Conservation (phyloP, 768 basidiomycete genomes). For the Tubosaeta sp. region DNA sequence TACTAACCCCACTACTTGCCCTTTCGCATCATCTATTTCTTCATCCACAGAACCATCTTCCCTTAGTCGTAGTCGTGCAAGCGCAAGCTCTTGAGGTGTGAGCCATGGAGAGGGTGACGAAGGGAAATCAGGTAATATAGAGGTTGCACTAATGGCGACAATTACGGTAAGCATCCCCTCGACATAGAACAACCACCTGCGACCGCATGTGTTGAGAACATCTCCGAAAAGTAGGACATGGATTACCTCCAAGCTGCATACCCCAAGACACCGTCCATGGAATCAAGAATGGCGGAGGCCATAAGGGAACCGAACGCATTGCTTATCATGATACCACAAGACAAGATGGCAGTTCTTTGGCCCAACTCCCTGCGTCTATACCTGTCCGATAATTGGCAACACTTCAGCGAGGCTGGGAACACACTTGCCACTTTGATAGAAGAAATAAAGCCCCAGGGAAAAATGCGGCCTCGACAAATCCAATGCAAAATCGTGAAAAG, state of each 20-base stretch:
- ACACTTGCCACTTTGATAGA: slow-evolving; percentile 33
- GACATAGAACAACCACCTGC: slow-evolving; percentile 70
- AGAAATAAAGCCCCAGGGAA: slow-evolving; percentile 58
- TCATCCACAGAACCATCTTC: slow-evolving; percentile 62
- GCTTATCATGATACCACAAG: slow-evolving; percentile 69
- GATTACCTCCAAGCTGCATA: slow-evolving; percentile 68
- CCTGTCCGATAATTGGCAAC: slow-evolving; percentile 46
- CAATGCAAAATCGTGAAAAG: slow-evolving; percentile 70
- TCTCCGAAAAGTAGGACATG: neutral
- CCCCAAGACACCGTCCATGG: slow-evolving; percentile 67
- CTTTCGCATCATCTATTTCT: slow-evolving; percentile 34
- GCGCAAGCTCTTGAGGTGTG: slow-evolving; percentile 48
- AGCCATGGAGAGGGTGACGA: slow-evolving; percentile 57
- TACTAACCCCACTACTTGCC: slow-evolving; percentile 41
- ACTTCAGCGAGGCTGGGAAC: slow-evolving; percentile 24
- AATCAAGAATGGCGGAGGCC: slow-evolving; percentile 68
- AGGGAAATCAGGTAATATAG: slow-evolving; percentile 75
- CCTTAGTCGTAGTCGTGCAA: slow-evolving; percentile 57
- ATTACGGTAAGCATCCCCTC: slow-evolving; percentile 56
- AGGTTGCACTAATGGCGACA: slow-evolving; percentile 50
- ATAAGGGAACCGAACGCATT: slow-evolving; percentile 82
- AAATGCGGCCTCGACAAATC: slow-evolving; percentile 70
- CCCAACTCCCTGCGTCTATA: slow-evolving; percentile 72
- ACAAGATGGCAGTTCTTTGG: slow-evolving; percentile 60
- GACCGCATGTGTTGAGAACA: neutral